Conservation (phyloP, 805 yeast genomes). For the Ogataea sp. region DNA sequence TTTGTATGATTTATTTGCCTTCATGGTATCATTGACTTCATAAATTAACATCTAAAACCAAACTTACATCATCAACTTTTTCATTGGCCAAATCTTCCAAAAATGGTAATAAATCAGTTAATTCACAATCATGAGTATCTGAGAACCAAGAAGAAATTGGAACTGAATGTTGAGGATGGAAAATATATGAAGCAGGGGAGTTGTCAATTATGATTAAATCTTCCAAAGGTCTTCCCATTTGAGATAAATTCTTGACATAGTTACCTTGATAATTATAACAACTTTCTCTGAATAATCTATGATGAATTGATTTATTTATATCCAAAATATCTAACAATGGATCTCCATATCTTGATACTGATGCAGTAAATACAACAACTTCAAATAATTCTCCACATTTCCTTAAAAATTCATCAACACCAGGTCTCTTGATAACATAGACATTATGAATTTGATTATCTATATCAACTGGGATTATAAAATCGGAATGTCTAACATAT, state of each 20-base stretch:
- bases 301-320: constrained; percentile 67
- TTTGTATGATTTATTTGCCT: too few species aligned
- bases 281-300: constrained; percentile 87
- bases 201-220: constrained; percentile 90
- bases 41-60: constrained; percentile 71
- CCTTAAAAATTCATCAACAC: constrained; percentile 87
- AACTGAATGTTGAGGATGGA: constrained; percentile 96
- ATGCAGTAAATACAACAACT: constrained; percentile 95
- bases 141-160: constrained; percentile 98
- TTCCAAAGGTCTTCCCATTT: constrained; percentile 83
- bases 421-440: constrained; percentile 94
- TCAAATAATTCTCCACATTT: constrained; percentile 83
- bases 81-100: constrained; percentile 72
- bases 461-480: constrained; percentile 95
- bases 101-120: constrained; percentile 84
- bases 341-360: constrained; percentile 92
- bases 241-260: constrained; percentile 88
- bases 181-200: constrained; percentile 96
- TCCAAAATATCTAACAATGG: constrained; percentile 89
- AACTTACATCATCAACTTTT: constrained; percentile 75
- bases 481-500: constrained; percentile 86
- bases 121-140: constrained; percentile 94
- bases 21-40: too few species aligned
- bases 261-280: constrained; percentile 93
- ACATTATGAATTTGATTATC: constrained; percentile 90